phyloP scores from a whole-genome alignment of 768 basidiomycete genomes.

The Podaxis sp. region DNA sequence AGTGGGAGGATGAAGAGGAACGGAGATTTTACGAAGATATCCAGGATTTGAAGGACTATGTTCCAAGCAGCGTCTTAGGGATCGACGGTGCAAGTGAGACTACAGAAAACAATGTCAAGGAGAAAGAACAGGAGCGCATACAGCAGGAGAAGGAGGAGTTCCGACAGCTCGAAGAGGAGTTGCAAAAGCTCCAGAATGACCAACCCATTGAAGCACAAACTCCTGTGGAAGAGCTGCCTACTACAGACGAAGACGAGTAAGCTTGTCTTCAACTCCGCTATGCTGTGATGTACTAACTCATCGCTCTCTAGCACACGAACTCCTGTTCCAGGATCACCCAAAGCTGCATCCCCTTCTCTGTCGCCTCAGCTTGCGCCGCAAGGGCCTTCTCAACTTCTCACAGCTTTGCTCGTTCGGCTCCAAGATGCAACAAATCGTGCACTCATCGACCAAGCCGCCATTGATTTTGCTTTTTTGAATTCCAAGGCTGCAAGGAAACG shows the following conservation, averaged over 20 bases:
- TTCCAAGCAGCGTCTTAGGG: slow-evolving; percentile 85
- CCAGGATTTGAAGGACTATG: slow-evolving; percentile 87
- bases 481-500: slow-evolving; percentile 95
- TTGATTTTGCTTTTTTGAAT: slow-evolving; percentile 96
- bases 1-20: slow-evolving; percentile 99
- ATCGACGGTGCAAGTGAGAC: slow-evolving; percentile 48
- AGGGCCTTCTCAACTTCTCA: slow-evolving; percentile 92
- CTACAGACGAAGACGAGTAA: slow-evolving; percentile 47
- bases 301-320: slow-evolving; percentile 43
- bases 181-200: slow-evolving; percentile 57
- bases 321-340: slow-evolving; percentile 70
- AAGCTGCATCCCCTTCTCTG: slow-evolving; percentile 53
- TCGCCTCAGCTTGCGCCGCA: slow-evolving; percentile 78
- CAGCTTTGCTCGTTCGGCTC: slow-evolving; percentile 84
- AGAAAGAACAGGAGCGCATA: slow-evolving; percentile 50
- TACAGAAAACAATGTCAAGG: slow-evolving; percentile 45
- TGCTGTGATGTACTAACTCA: slow-evolving; percentile 20
- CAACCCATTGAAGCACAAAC: slow-evolving; percentile 21
- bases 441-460: slow-evolving; percentile 88
- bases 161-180: slow-evolving; percentile 74
- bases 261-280: slow-evolving; percentile 17
- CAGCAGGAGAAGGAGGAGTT: slow-evolving; percentile 69
- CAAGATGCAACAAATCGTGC: slow-evolving; percentile 93
- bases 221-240: slow-evolving; percentile 21
- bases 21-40: slow-evolving; percentile 91